phyloP scores from a whole-genome alignment of 208 protist species.

The Balamuthia mandrillaris region DNA sequence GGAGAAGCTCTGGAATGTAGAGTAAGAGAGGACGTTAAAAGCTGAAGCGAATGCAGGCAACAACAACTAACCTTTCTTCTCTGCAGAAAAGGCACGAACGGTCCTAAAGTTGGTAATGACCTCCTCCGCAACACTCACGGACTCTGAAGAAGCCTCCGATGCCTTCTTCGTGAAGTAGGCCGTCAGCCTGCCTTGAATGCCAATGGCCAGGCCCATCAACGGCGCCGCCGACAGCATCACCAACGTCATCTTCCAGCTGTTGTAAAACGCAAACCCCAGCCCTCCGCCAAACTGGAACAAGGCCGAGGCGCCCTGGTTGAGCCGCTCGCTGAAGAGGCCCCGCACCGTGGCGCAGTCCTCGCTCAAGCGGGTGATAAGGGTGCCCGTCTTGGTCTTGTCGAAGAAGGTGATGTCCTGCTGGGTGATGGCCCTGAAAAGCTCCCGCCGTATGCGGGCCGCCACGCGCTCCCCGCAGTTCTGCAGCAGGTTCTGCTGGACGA shows the following conservation, averaged over 20 bases:
- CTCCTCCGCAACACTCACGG: not conserved
- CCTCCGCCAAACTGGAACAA: not conserved
- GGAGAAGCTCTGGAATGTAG: not conserved
- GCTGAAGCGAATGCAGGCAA: too few species aligned
- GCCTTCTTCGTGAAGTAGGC: conserved; percentile 5
- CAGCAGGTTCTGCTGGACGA: not conserved
- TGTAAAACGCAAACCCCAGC: not conserved
- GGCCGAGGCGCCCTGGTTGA: not conserved
- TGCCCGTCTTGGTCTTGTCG: conserved; percentile 60
- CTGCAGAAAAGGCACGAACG: not conserved
- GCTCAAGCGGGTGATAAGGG: not conserved
- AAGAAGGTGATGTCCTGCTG: conserved; percentile 72
- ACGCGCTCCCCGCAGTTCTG: conserved; percentile 40
- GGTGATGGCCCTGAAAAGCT: conserved; percentile 60
- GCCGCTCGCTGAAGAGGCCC: not conserved
- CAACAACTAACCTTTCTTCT: conserved; percentile 3
- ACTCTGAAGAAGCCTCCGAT: not conserved
- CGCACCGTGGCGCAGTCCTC: conserved; percentile 5
- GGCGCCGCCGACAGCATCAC: not conserved
- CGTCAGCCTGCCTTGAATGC: not conserved
- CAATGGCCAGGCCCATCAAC: conserved; percentile 11
- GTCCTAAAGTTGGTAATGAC: conserved; percentile 17
- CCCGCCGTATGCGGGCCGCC: conserved; percentile 40
- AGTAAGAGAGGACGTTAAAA: too few species aligned
- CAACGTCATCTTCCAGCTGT: conserved; percentile 14